These are phyloP conservation scores for Nitzschia sp. DNA, from an alignment of 108 stramenopile species.

Conservation along the genomic window DNA sequence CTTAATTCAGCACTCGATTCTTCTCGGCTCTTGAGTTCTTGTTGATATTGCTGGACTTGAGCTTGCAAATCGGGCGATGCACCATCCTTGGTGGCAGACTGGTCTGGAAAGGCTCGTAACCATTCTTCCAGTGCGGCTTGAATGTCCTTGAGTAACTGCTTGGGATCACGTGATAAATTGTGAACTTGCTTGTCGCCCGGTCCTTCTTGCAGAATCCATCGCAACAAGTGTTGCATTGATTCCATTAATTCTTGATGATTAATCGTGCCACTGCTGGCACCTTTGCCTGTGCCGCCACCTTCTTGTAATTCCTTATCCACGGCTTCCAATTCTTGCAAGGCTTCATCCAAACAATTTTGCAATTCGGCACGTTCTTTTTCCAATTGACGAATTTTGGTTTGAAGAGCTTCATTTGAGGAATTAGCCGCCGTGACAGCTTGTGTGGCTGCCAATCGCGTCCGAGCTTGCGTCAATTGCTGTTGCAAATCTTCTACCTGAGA, in stretches of 20 bases:
- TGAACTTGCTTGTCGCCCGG: not conserved
- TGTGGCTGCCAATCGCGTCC: constrained; percentile 10
- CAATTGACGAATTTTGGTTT: constrained; percentile 36
- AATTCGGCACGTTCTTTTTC: constrained; percentile 60
- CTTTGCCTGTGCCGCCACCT: not conserved
- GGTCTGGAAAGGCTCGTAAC: constrained; percentile 3
- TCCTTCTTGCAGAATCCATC: constrained; percentile 48
- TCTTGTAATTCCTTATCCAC: constrained; percentile 52
- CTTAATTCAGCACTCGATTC: constrained; percentile 48
- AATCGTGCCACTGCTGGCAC: not conserved
- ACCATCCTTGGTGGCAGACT: not conserved
- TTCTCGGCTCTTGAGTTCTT: constrained; percentile 48
- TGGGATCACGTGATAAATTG: constrained; percentile 3
- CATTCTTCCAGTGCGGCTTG: constrained; percentile 34
- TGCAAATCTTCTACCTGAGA: constrained; percentile 37
- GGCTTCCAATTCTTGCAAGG: constrained; percentile 60
- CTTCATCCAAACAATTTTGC: constrained; percentile 60
- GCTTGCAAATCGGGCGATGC: constrained; percentile 17
- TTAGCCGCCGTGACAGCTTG: constrained; percentile 5
- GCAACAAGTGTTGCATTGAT: constrained; percentile 44
- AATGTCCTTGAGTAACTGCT: constrained; percentile 28
- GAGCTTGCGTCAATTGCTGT: constrained; percentile 31
- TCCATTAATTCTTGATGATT: constrained; percentile 23
- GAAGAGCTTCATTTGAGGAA: constrained; percentile 7
- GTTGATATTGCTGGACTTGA: constrained; percentile 28